Base-by-base conservation (phyloP, 2,329 filamentous ascomycete genomes). In the Talaromyces sp. region DNA sequence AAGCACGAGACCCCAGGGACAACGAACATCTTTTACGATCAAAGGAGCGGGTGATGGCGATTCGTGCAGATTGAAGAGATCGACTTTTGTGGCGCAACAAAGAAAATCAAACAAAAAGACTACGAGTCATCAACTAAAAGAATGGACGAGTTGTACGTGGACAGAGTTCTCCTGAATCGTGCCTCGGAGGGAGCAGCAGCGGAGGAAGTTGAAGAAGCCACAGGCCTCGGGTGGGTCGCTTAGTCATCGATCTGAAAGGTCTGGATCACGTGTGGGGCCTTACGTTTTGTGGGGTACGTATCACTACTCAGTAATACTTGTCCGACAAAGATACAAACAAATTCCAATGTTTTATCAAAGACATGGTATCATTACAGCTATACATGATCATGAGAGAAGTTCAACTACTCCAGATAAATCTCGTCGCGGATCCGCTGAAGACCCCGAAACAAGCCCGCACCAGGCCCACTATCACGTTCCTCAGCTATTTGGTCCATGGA, bases 381-480 rank as follows among this genome's bases (percentile, higher is more conserved):
- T 39, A 56, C 33, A 47, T 65, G 54, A 72, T 62, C 41, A 27
- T 19, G 17, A 33, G 31, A 33, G 37, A 9, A 59, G 49, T 27
- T 47, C 59, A 54, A 59, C 72, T 70, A 84, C 67, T 84, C 82
- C 66, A 84, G 74, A 68, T 84, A 84, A 52, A 85, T 82, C 67
- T 85, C 83, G 65, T 84, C 83, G 60, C 82, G 81, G 69, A 86
- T 73, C 60, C 83, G 81, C 66, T 83, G 79, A 63, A 86, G 69
- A 68, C 84, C 84, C 68, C 81, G 79, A 69, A 86, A 80, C 67
- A 86, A 80, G 1, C 84, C 84, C 68, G 81, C 81, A 3, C 77
- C 80, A 39, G 78, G 78, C 52, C 79, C 79, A 61, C 74, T 76
- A 68, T 74, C 73, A 64, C 63, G 56, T 69, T 60, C 62, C 60